Evolutionary conservation across 192 early-diverging fungal species (phyloP).

Genomic region (Linnemannia schmuckeri): DNA sequence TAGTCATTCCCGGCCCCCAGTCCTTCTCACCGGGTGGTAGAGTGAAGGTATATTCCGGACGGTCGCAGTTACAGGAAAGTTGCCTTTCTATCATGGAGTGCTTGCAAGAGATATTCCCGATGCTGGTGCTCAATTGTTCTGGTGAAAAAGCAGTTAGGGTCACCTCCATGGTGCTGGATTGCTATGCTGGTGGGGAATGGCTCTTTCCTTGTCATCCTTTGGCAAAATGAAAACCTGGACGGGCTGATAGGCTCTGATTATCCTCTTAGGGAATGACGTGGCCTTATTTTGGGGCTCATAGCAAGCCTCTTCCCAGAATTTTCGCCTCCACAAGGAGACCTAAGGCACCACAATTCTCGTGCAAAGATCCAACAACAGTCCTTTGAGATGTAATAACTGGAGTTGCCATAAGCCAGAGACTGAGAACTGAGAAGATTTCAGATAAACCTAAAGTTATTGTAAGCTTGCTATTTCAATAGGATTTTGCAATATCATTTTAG

Average conservation of each 20-base stretch:
- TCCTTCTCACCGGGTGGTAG: constrained; percentile 5
- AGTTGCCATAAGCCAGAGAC: too few relatives aligned
- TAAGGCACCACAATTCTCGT: too few relatives aligned
- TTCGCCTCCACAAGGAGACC: too few relatives aligned
- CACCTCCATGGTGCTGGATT: not conserved
- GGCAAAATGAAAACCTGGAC: constrained; percentile 12
- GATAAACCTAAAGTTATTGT: too few relatives aligned
- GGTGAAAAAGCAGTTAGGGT: not conserved
- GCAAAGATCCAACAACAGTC: too few relatives aligned
- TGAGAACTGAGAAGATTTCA: too few relatives aligned
- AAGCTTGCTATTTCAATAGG: too few relatives aligned
- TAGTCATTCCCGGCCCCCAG: not conserved
- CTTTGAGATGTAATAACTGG: too few relatives aligned
- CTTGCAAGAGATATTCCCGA: not conserved
- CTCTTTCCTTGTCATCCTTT: not conserved
- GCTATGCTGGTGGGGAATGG: not conserved
- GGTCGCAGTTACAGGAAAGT: constrained; percentile 9
- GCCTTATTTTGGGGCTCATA: too few relatives aligned
- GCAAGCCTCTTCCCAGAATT: too few relatives aligned
- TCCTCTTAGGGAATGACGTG: too few relatives aligned
- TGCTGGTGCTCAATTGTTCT: constrained; percentile 1
- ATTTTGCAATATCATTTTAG: too few relatives aligned
- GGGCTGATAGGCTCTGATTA: constrained; percentile 11
- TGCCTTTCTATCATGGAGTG: not conserved
- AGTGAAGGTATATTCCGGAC: constrained; percentile 7